A percentile compares a stretch with the other conserved stretches of the same genome.
Conservation (phyloP, 345 rosid genomes). For the Sonneratia caseolaris region DNA sequence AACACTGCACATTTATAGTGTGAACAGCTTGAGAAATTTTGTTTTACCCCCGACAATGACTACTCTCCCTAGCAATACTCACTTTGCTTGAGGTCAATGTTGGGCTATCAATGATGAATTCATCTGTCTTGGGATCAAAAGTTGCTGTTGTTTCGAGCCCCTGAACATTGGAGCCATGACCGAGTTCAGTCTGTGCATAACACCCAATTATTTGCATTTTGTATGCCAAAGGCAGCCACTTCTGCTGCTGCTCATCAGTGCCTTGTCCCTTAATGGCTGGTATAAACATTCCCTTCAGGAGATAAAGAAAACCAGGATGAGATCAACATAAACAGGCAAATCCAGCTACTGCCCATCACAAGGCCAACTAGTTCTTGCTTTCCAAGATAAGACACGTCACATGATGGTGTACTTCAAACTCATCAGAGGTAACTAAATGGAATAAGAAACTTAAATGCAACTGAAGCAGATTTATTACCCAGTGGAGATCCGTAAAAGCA, state of each 20-base stretch:
- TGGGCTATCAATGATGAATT: constrained; percentile 80
- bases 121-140: constrained; percentile 86
- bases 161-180: constrained; percentile 99
- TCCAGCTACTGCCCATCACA: background rate
- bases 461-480: constrained; percentile 37
- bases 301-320: constrained; percentile 7
- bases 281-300: constrained; percentile 79
- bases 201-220: constrained; percentile 98
- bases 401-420: background rate
- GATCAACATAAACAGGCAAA: background rate
- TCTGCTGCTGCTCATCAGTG: constrained; percentile 85
- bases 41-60: background rate
- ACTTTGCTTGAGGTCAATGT: constrained; percentile 91
- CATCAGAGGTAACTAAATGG: background rate
- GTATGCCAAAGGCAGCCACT: constrained; percentile 84
- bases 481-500: constrained; percentile 84
- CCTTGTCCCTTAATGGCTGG: constrained; percentile 98
- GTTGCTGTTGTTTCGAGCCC: constrained; percentile 99
- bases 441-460: background rate
- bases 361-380: background rate
- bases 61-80: constrained; percentile 16
- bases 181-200: constrained; percentile 99
- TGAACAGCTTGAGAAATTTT: background rate
- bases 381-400: background rate
- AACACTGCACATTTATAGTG: background rate